A percentile compares a stretch with the other conserved stretches of the same genome.
Conservation (phyloP, 345 rosid species). For the Mercurialis annua region DNA sequence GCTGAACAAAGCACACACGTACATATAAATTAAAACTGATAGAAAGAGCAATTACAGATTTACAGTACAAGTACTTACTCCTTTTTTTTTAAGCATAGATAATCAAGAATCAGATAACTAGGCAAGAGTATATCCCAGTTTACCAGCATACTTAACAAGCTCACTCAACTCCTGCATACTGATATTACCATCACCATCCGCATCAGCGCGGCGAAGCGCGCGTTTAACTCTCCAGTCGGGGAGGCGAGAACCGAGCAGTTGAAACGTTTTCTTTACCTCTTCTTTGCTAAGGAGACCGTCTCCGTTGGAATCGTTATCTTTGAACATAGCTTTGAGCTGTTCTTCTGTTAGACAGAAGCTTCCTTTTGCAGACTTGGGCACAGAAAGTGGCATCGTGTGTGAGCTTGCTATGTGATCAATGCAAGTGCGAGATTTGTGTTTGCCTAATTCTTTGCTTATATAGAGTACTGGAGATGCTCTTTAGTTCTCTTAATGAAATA, state of each 20-base stretch:
- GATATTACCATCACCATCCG: constrained; percentile 25
- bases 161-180: constrained; percentile 18
- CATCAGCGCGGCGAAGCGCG: constrained; percentile 22
- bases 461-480: not conserved
- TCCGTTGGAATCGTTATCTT: constrained; percentile 19
- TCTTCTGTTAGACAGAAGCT: constrained; percentile 1
- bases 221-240: constrained; percentile 27
- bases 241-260: constrained; percentile 21
- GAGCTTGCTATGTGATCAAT: not conserved
- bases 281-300: constrained; percentile 25
- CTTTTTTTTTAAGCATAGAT: not conserved
- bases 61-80: not conserved
- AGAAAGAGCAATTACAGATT: not conserved
- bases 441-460: not conserved
- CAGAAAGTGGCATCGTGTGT: constrained; percentile 11
- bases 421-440: not conserved
- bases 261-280: constrained; percentile 23
- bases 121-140: constrained; percentile 8
- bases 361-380: constrained; percentile 7
- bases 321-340: constrained; percentile 23
- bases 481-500: too few relatives aligned
- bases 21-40: not conserved
- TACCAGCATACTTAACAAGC: constrained; percentile 23
- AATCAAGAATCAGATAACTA: not conserved
- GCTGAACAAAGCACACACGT: too few relatives aligned